Base-by-base conservation (phyloP, 2,329 filamentous ascomycete species). In the Sphaerulina musiva region DNA sequence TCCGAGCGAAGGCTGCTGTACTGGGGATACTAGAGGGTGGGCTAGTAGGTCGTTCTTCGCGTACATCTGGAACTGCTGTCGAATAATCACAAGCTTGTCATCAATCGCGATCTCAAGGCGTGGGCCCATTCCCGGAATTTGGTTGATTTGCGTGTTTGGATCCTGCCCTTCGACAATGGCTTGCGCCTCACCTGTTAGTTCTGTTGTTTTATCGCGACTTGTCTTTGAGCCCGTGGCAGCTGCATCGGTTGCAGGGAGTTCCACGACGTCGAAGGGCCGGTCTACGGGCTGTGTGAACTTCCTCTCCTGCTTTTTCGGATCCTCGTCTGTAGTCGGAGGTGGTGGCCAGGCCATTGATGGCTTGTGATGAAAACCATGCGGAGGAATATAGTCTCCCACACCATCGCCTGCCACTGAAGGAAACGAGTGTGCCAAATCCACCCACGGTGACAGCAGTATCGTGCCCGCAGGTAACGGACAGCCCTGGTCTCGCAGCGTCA, bases 261-360 rank as follows among this genome's bases (percentile, higher is more conserved):
- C 65, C 12, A 65, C 61, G 10, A 66, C 62, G 47, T 63, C 62
- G 4, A 60, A 59, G 4, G 57, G 60, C 42, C 57, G 59, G 23
- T 63, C 59, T 39, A 58, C 49, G 4, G 56, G 58, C 45, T 58
- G 51, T 65, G 65, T 57, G 44, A 56, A 61, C 43, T 55, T 59
- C 38, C 45, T 51, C 46, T 51, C 56, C 6, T 40, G 42, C 29
- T 58, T 61, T 46, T 57, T 60, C 9, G 59, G 59, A 38, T 60
- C 48, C 41, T 66, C 60, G 63, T 95, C 89, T 46, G 91, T 87
- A 8, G 84, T 79, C 54, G 89, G 92, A 2, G 91, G 88, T 1
- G 92, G 92, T 9, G 93, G 93, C 93, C 93, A 98, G n/a, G 87
- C 83, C 51, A 80, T 76, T 0, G 89, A 95, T 0, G 92, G 93